Percentiles rank a stretch among this genome's conserved stretches.
Evolutionary conservation across 768 basidiomycete species (phyloP).

Genomic region (Boletus subcaerulescens): DNA sequence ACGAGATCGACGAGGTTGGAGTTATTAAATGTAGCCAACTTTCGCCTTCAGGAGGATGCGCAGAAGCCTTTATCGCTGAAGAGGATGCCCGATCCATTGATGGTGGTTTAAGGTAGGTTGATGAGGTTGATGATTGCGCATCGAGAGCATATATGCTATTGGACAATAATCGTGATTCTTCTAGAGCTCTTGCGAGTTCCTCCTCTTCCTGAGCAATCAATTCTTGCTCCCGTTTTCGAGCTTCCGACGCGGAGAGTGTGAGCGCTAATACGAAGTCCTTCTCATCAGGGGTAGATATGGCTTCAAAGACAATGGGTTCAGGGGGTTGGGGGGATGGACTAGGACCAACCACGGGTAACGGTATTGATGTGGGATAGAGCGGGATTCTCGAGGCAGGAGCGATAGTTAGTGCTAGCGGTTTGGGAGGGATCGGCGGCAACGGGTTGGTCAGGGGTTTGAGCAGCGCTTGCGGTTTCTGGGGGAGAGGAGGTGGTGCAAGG

Average conservation of each 20-base stretch:
- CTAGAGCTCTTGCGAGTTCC: constrained; percentile 61
- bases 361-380: constrained; percentile 34
- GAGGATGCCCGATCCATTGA: constrained; percentile 17
- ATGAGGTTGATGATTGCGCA: constrained; percentile 3
- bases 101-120: constrained; percentile 3
- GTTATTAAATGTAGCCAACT: constrained; percentile 33
- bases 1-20: constrained; percentile 23
- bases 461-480: constrained; percentile 28
- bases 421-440: constrained; percentile 41
- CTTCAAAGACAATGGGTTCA: constrained; percentile 1
- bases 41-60: constrained; percentile 25
- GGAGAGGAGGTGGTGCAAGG: constrained; percentile 25
- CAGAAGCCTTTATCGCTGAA: constrained; percentile 11
- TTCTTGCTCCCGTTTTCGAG: constrained; percentile 25
- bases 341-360: constrained; percentile 14
- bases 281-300: constrained; percentile 34
- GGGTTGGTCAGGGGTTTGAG: constrained; percentile 32
- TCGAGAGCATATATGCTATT: constrained; percentile 9
- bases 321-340: not conserved
- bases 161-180: constrained; percentile 43
- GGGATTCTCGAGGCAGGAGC: constrained; percentile 23
- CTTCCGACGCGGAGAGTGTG: constrained; percentile 44
- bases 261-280: constrained; percentile 48
- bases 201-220: constrained; percentile 51
- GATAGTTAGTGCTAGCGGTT: constrained; percentile 27